Percentiles rank a stretch among this genome's conserved stretches.
phyloP scores from a whole-genome alignment of 108 stramenopile genomes.

The Cyclotella choctawhatcheeana region DNA sequence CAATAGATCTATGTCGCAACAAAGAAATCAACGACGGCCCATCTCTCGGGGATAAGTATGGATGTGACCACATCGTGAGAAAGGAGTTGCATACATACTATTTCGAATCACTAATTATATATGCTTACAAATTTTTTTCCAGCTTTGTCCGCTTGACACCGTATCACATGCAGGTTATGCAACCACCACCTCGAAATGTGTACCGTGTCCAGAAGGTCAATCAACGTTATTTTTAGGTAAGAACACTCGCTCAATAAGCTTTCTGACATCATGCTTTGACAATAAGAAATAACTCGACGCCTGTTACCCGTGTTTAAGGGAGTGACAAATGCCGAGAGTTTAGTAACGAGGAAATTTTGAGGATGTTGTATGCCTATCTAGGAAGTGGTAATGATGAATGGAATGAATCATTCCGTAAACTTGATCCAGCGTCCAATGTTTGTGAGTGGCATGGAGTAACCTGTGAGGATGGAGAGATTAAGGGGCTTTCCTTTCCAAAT shows the following conservation, averaged over 20 bases:
- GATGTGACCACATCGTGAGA: slow-evolving; percentile 50
- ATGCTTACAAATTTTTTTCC: background rate
- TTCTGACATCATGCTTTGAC: too few species aligned
- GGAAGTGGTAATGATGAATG: background rate
- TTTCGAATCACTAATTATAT: background rate
- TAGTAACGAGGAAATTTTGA: background rate
- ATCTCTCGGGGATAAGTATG: slow-evolving; percentile 38
- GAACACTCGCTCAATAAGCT: too few species aligned
- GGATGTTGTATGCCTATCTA: background rate
- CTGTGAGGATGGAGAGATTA: slow-evolving; percentile 1
- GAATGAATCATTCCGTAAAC: background rate
- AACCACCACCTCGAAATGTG: background rate
- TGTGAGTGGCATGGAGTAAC: background rate
- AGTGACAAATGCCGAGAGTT: background rate
- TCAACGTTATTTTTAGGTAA: slow-evolving; percentile 9
- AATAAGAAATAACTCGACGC: background rate
- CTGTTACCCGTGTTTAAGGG: background rate
- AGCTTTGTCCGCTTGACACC: background rate
- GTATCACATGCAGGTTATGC: background rate
- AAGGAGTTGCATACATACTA: background rate
- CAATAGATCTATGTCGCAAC: slow-evolving; percentile 51
- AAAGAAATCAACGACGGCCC: slow-evolving; percentile 57
- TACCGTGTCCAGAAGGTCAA: background rate
- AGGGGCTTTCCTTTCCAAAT: background rate
- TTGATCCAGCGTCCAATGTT: background rate